Evolutionary conservation across 306 rosid genomes (phyloP).

Genomic region (Rubus parviflorus): DNA sequence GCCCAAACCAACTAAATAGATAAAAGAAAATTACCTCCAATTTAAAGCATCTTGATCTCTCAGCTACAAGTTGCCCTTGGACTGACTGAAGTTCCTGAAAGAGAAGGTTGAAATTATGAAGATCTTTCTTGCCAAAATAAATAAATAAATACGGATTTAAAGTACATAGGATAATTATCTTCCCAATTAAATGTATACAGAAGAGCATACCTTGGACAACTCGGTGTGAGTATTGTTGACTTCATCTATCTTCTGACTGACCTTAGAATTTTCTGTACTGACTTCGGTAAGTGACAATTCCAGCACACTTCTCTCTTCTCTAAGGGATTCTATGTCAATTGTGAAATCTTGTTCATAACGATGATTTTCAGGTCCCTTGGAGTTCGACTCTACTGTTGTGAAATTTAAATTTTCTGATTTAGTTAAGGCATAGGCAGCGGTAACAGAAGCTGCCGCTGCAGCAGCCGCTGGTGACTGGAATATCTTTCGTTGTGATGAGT

Average conservation of each 20-base stretch:
- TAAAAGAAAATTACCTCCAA: conserved; percentile 59
- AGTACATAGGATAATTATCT: conserved; percentile 2
- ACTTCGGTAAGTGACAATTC: conserved; percentile 62
- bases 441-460: conserved; percentile 95
- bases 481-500: conserved; percentile 67
- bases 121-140: conserved; percentile 6
- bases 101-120: conserved; percentile 29
- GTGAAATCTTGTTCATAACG: conserved; percentile 35
- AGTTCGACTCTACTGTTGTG: conserved; percentile 38
- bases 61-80: conserved; percentile 85
- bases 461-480: conserved; percentile 97
- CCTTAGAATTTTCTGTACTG: conserved; percentile 60
- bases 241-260: conserved; percentile 64
- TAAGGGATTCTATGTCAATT: conserved; percentile 46
- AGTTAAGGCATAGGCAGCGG: conserved; percentile 90
- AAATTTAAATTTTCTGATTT: conserved; percentile 72
- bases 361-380: conserved; percentile 42
- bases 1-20: conserved; percentile 8
- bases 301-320: conserved; percentile 56
- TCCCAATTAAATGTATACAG: conserved; percentile 14
- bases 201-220: conserved; percentile 70
- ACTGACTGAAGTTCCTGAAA: conserved; percentile 90
- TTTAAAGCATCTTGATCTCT: conserved; percentile 95
- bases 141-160: not conserved
- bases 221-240: conserved; percentile 70